Base-by-base conservation (phyloP, 192 early-diverging fungal species). In the Backusella liffmaniae region DNA sequence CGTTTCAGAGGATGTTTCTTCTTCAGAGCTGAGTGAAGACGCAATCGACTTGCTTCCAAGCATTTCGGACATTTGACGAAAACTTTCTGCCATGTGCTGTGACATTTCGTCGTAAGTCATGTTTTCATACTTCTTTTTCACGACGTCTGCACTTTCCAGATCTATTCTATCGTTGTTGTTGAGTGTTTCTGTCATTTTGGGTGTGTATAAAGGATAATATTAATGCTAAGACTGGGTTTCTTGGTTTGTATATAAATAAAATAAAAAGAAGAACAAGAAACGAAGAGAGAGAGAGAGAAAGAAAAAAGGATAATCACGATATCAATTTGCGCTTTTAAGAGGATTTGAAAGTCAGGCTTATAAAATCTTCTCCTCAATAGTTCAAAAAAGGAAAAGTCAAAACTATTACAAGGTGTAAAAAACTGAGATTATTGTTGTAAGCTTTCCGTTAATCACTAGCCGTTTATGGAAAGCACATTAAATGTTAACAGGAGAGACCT, bases 41-140 rank as follows among this genome's bases (percentile, higher is more conserved):
- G 62, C 65, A 21, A 69, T 53, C 4, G 26, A 37, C 7, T 4
- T 42, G 21, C 23, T 72, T 13, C 77, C 71, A n/a, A 79, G 32
- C 59, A 79, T 79, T 34, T 79, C 77, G 3, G 75, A 59, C 46
- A 79, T 41, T 41, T 81, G 80, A 35, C 76, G 72, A 56, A 77
- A 77, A 29, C 69, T 81, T 51, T 81, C 80, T 35, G 72, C 73
- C 76, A 81, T 77, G 21, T 53, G 73, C 34, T 77, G 59, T 44
- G 80, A 74, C 44, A 81, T 77, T 66, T 81, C 80, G 66, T 81
- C 80, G 56, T 74, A 81, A 21, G 76, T 67, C 80, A 81, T 81
- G 15, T 81, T 74, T 39, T 81, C 76, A 67, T 81, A 81, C 32
- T 77, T 49, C 32, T 74, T 74, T 18, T 68, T 72, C 29, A 75